Conservation (phyloP, 257 asterid genomes). For the Gentiana macrophylla region DNA sequence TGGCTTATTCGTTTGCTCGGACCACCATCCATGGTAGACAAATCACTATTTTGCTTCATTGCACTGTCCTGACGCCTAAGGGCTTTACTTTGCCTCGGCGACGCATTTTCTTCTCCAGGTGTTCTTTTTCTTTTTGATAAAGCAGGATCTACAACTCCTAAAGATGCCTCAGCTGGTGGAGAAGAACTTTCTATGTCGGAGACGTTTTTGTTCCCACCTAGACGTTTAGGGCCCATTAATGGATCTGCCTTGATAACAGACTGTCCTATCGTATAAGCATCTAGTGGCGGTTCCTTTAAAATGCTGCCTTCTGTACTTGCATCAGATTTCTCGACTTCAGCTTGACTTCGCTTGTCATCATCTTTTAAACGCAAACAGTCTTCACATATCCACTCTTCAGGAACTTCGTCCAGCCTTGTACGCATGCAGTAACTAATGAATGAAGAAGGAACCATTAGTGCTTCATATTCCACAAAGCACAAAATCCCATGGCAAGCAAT, state of each 20-base stretch:
- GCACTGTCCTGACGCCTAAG: not conserved
- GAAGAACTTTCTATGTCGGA: constrained; percentile 3
- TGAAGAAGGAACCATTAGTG: constrained; percentile 4
- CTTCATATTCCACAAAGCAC: constrained; percentile 2
- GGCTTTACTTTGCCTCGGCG: constrained; percentile 6
- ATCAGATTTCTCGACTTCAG: constrained; percentile 1
- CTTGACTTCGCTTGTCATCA: constrained; percentile 2
- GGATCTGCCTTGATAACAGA: not conserved
- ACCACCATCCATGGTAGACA: not conserved
- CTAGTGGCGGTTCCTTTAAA: not conserved
- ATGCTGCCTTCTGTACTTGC: not conserved
- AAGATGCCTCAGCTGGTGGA: constrained; percentile 1
- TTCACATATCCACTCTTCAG: constrained; percentile 92
- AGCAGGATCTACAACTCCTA: not conserved
- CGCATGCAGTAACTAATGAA: constrained; percentile 88
- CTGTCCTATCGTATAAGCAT: not conserved
- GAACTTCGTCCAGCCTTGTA: constrained; percentile 51
- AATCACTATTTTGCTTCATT: constrained; percentile 1
- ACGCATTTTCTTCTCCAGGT: not conserved
- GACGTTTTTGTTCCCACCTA: not conserved
- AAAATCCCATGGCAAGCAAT: not conserved
- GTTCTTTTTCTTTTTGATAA: constrained; percentile 2
- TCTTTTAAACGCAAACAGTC: constrained; percentile 34
- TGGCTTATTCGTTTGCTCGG: constrained; percentile 3
- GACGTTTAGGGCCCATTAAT: not conserved